Evolutionary conservation across 2,329 filamentous ascomycete genomes (phyloP).

Genomic region (Westerdykella aurantiaca): DNA sequence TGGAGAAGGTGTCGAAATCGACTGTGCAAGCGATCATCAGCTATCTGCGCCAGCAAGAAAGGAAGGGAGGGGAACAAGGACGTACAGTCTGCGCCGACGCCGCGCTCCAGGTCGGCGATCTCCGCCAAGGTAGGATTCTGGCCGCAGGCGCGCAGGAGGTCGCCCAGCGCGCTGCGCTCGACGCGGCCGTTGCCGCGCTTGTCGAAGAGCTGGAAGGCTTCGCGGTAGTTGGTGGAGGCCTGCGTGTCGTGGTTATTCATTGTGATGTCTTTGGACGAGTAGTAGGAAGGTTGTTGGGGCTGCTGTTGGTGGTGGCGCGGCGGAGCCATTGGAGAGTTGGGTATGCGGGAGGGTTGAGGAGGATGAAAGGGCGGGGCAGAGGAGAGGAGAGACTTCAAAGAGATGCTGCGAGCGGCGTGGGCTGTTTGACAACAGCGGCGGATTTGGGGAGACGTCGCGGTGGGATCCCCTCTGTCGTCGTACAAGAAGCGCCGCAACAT

Average conservation of each 20-base stretch:
- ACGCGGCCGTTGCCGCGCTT: conserved; percentile 97
- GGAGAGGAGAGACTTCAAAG: not conserved
- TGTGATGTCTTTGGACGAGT: conserved; percentile 11
- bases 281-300: conserved; percentile 5
- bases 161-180: conserved; percentile 76
- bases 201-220: conserved; percentile 99
- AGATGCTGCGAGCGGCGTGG: not conserved
- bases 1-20: conserved; percentile 95
- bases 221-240: conserved; percentile 97
- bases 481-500: too few species aligned
- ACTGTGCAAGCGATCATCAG: conserved; percentile 54
- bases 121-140: conserved; percentile 96
- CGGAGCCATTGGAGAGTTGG: not conserved
- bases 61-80: conserved; percentile 21
- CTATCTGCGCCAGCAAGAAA: not conserved
- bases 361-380: not conserved
- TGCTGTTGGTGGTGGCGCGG: not conserved
- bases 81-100: conserved; percentile 85
- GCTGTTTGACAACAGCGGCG: too few species aligned
- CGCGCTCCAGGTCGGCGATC: conserved; percentile 88
- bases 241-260: conserved; percentile 40
- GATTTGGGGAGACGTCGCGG: too few species aligned
- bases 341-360: not conserved
- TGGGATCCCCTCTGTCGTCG: too few species aligned
- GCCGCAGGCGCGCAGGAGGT: conserved; percentile 90